These are phyloP conservation scores for Zoysia matrella DNA, from an alignment of 202 grass and related monocot genomes.

Conservation along the genomic window DNA sequence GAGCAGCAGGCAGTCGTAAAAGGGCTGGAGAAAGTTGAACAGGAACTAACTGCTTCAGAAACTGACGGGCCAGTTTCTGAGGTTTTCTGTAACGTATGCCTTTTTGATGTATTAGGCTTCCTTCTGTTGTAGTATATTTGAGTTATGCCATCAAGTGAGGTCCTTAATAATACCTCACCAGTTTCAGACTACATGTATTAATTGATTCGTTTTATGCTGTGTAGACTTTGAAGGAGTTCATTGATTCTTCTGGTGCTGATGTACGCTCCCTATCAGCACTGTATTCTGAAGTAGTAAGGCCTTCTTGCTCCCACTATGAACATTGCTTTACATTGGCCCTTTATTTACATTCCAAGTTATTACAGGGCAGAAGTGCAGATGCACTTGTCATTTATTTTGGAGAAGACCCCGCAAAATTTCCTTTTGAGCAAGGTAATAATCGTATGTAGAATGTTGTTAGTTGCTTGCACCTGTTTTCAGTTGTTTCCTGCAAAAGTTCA, in stretches of 20 bases:
- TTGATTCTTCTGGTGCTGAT: conserved; percentile 69
- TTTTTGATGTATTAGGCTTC: conserved; percentile 16
- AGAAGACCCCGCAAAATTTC: conserved; percentile 89
- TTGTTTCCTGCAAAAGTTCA: conserved; percentile 40
- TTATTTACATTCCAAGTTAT: conserved; percentile 47
- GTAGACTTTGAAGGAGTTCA: conserved; percentile 92
- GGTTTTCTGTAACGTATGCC: conserved; percentile 71
- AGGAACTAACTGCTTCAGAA: conserved; percentile 80
- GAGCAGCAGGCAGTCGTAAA: conserved; percentile 87
- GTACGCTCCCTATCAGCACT: conserved; percentile 74
- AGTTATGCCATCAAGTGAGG: neutral
- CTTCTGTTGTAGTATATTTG: conserved; percentile 5
- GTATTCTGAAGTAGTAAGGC: conserved; percentile 82
- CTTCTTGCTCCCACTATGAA: conserved; percentile 44
- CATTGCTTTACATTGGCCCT: conserved; percentile 21
- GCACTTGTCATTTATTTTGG: conserved; percentile 86
- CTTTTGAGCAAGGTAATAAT: conserved; percentile 92
- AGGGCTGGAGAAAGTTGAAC: conserved; percentile 84
- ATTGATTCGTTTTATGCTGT: conserved; percentile 45
- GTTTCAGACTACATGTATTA: neutral
- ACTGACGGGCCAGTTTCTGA: conserved; percentile 86
- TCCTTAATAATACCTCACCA: conserved; percentile 10
- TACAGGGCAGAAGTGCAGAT: conserved; percentile 88
- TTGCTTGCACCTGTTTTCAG: conserved; percentile 29
- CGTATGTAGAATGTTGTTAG: neutral